phyloP scores from a whole-genome alignment of 352 stramenopile genomes.

The Pythium brachiatum region DNA sequence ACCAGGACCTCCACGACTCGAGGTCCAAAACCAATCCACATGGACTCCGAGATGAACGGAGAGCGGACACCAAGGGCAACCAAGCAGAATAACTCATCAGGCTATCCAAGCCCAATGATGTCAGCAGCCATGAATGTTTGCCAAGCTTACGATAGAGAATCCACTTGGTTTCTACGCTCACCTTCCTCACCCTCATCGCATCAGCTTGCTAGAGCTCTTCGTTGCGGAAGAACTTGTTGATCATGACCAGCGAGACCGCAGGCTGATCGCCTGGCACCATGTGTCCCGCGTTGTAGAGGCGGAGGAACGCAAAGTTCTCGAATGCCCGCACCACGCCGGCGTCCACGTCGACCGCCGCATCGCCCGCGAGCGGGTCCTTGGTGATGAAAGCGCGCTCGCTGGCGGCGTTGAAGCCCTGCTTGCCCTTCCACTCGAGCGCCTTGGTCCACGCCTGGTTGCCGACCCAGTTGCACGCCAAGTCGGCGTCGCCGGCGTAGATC shows the following conservation, averaged over 20 bases:
- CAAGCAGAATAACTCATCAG: too few species aligned
- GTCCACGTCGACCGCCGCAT: constrained; percentile 8
- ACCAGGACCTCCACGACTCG: too few species aligned
- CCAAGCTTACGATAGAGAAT: too few species aligned
- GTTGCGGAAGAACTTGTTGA: constrained; percentile 52
- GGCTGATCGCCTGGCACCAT: constrained; percentile 56
- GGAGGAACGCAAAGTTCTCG: constrained; percentile 38
- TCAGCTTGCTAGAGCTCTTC: constrained; percentile 22
- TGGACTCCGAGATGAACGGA: too few species aligned
- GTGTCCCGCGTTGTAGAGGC: constrained; percentile 49
- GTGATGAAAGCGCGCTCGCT: constrained; percentile 15
- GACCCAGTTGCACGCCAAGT: constrained; percentile 95
- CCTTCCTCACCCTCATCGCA: background rate
- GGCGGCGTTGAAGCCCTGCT: constrained; percentile 64
- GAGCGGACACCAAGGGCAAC: too few species aligned
- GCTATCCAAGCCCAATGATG: too few species aligned
- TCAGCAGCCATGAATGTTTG: too few species aligned
- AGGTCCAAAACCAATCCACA: too few species aligned
- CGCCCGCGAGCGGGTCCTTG: background rate
- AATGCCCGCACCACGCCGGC: constrained; percentile 31
- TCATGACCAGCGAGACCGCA: constrained; percentile 42
- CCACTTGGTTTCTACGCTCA: too few species aligned
- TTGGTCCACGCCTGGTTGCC: constrained; percentile 90
- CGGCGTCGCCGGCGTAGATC: constrained; percentile 93
- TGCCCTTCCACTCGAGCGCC: constrained; percentile 82